Evolutionary conservation across 1,139 yeast species (phyloP).

Genomic region (Kodamaea alishanica): DNA sequence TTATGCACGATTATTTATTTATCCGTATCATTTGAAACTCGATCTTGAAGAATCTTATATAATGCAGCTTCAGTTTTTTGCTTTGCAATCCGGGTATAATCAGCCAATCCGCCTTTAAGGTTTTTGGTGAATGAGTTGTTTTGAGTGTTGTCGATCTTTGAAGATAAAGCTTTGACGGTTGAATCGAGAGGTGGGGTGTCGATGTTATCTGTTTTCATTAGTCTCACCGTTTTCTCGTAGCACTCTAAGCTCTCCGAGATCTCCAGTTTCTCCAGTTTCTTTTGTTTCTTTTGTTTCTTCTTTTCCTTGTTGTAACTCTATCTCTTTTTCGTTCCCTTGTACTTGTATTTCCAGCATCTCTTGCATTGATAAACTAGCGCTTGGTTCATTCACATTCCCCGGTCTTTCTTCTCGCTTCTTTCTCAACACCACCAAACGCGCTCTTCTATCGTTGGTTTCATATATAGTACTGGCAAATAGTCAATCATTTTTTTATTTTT

Average conservation of each 20-base stretch:
- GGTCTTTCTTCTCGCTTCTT: slow-evolving; percentile 13
- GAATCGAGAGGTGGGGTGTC: too few relatives aligned
- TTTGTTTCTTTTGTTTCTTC: not conserved
- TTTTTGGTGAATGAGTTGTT: slow-evolving; percentile 19
- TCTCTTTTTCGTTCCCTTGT: not conserved
- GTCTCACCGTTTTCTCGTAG: slow-evolving; percentile 1
- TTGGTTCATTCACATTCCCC: not conserved
- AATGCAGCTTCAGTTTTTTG: slow-evolving; percentile 29
- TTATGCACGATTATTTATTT: too few relatives aligned
- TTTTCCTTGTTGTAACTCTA: slow-evolving; percentile 1
- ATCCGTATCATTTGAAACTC: too few relatives aligned
- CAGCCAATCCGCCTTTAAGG: slow-evolving; percentile 28
- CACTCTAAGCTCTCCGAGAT: too few relatives aligned
- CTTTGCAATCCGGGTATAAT: slow-evolving; percentile 27
- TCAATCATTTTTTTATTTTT: not conserved
- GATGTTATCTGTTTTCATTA: not conserved
- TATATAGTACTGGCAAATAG: slow-evolving; percentile 1
- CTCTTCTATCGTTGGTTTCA: slow-evolving; percentile 17
- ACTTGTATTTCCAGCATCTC: not conserved
- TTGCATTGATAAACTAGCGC: not conserved
- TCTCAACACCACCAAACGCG: slow-evolving; percentile 24
- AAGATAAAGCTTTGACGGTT: too few relatives aligned
- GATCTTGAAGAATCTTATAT: slow-evolving; percentile 22
- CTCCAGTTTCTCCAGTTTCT: too few relatives aligned
- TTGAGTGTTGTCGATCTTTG: too few relatives aligned